Conservation (phyloP, 2,329 filamentous ascomycete species). For the Colletotrichum sp. region DNA sequence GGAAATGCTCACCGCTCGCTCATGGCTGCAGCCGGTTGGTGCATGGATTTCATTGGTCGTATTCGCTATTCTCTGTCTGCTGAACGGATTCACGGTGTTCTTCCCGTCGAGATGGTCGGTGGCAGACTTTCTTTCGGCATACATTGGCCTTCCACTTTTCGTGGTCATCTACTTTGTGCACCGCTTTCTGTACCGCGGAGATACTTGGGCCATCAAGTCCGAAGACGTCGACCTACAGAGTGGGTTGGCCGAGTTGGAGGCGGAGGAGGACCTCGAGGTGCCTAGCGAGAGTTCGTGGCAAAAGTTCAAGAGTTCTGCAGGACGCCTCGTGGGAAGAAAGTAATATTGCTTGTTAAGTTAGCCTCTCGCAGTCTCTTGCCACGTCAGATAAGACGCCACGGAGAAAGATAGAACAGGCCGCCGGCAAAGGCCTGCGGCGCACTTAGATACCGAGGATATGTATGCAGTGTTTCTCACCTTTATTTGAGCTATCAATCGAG, state of each 20-base stretch:
- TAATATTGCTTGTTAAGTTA: not conserved
- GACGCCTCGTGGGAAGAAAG: not conserved
- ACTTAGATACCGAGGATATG: not conserved
- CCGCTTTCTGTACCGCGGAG: conserved; percentile 31
- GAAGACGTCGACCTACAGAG: conserved; percentile 58
- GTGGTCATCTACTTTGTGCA: conserved; percentile 47
- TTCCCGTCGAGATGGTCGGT: conserved; percentile 61
- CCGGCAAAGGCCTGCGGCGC: not conserved
- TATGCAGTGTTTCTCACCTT: fast-evolving
- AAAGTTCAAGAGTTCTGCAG: not conserved
- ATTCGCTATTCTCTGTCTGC: conserved; percentile 57
- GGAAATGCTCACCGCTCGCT: not conserved
- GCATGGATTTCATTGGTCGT: conserved; percentile 56
- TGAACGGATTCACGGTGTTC: conserved; percentile 71
- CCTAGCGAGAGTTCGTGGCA: not conserved
- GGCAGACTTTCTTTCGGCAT: conserved; percentile 64
- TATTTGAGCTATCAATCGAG: not conserved
- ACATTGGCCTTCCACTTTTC: conserved; percentile 68
- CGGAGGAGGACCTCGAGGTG: not conserved
- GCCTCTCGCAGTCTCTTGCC: not conserved
- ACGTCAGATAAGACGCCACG: not conserved
- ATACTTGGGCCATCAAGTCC: conserved; percentile 55
- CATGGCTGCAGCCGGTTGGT: conserved; percentile 55
- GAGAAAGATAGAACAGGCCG: not conserved
- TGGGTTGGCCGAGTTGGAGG: conserved; percentile 51